A percentile compares a stretch with the other conserved stretches of the same genome.
Conservation (phyloP, 1,284 basidiomycete genomes). For the Fistulinella staudtii region DNA sequence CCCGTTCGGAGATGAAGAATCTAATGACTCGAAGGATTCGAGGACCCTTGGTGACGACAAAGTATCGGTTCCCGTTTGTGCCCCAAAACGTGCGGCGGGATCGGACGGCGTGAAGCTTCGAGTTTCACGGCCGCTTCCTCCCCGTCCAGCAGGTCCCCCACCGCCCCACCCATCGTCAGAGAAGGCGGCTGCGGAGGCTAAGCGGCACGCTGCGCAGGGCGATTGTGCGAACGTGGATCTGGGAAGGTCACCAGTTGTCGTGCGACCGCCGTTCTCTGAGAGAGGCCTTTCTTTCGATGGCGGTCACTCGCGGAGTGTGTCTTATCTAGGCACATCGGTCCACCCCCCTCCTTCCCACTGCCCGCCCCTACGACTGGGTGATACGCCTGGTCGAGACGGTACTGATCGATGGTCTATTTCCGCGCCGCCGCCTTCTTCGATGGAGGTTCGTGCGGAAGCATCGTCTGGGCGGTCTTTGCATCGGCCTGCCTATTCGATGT, state of each 20-base stretch:
- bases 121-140: constrained; percentile 25
- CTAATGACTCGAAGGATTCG: constrained; percentile 14
- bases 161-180: constrained; percentile 15
- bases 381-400: constrained; percentile 1
- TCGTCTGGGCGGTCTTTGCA: constrained; percentile 9
- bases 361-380: not conserved
- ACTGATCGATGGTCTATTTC: constrained; percentile 8
- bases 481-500: not conserved
- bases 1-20: constrained; percentile 25
- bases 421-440: too few species aligned
- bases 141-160: constrained; percentile 13
- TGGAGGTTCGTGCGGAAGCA: too few species aligned
- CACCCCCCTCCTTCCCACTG: constrained; percentile 2
- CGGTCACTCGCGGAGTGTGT: too few species aligned
- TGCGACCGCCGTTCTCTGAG: too few species aligned
- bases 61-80: not conserved
- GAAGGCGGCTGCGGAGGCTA: constrained; percentile 19
- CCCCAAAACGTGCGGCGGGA: constrained; percentile 7
- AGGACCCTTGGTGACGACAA: constrained; percentile 8
- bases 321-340: constrained; percentile 7
- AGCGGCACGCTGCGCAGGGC: not conserved
- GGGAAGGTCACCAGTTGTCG: too few species aligned
- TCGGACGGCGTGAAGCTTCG: constrained; percentile 2
- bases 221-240: not conserved
- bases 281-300: too few species aligned